Conservation (phyloP, 306 rosid species). For the Abrus precatorius region DNA sequence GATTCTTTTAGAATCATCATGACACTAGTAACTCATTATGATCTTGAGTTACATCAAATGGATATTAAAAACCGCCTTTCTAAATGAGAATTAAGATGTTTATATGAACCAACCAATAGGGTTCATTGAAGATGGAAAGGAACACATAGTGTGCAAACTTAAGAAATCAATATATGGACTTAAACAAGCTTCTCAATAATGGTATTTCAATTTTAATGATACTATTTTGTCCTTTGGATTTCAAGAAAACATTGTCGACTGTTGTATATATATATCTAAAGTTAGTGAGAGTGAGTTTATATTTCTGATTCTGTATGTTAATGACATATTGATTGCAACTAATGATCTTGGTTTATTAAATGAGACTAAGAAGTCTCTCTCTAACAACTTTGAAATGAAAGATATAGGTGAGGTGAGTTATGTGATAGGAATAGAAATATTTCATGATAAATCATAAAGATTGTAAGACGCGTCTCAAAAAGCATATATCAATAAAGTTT, state of each 20-base stretch:
- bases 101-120: neutral
- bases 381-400: neutral
- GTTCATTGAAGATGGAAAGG: neutral
- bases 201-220: neutral
- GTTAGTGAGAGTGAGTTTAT: neutral
- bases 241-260: neutral
- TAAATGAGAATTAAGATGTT: neutral
- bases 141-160: neutral
- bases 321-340: neutral
- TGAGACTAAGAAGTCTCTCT: neutral
- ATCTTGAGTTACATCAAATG: neutral
- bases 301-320: neutral
- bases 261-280: neutral
- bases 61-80: neutral
- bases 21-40: neutral
- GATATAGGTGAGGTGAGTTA: neutral
- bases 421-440: neutral
- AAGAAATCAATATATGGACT: neutral
- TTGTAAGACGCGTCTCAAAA: neutral
- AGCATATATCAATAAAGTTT: neutral
- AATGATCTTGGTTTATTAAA: neutral
- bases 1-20: no score
- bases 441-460: neutral
- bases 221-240: neutral
- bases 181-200: neutral